phyloP scores from a whole-genome alignment of 495 filamentous ascomycete species.

The Sordaria brevicollis region DNA sequence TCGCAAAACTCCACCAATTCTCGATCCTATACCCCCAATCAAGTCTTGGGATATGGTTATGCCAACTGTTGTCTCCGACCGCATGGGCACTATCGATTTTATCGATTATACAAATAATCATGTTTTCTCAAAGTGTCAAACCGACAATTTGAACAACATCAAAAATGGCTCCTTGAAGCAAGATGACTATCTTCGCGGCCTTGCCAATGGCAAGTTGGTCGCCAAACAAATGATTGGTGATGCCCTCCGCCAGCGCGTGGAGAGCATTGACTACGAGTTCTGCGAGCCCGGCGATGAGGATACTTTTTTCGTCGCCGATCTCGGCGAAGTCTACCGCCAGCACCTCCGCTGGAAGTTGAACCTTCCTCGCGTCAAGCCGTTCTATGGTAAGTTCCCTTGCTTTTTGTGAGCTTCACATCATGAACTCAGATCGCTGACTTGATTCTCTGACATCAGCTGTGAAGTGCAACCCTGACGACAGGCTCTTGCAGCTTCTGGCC shows the following conservation, averaged over 20 bases:
- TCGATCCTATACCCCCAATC: constrained; percentile 3
- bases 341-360: constrained; percentile 97
- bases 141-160: constrained; percentile 17
- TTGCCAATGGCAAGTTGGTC: constrained; percentile 13
- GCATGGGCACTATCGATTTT: constrained; percentile 27
- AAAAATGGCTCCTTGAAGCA: constrained; percentile 27
- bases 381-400: constrained; percentile 64
- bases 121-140: constrained; percentile 19
- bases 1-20: background rate
- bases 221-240: constrained; percentile 59
- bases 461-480: constrained; percentile 94
- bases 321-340: constrained; percentile 98
- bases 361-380: constrained; percentile 83
- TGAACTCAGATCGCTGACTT: constrained; percentile 1
- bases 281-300: constrained; percentile 91
- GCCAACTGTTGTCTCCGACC: constrained; percentile 40
- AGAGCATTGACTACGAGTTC: constrained; percentile 68
- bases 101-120: constrained; percentile 33
- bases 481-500: constrained; percentile 78
- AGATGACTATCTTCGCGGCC: constrained; percentile 12
- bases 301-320: constrained; percentile 94
- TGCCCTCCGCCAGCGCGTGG: constrained; percentile 70
- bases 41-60: constrained; percentile 43
- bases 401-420: background rate
- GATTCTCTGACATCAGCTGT: constrained; percentile 50